phyloP scores from a whole-genome alignment of 345 rosid genomes.

The Linum lewisii region DNA sequence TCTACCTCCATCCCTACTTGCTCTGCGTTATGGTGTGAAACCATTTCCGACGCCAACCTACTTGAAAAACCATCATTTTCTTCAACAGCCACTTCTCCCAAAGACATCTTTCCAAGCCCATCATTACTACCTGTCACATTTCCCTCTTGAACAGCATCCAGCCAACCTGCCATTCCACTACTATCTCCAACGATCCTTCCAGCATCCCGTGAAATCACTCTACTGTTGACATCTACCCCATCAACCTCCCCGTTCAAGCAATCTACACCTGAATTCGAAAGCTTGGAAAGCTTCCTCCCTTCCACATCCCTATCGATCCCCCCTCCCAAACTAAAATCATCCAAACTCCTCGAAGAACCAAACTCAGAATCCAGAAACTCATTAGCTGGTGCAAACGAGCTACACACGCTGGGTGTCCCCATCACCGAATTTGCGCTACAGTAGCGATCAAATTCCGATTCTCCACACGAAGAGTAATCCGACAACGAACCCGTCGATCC shows the following conservation, averaged over 20 bases:
- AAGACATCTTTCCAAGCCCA: constrained; percentile 16
- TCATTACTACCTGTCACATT: constrained; percentile 4
- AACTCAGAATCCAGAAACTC: constrained; percentile 60
- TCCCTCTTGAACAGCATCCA: constrained; percentile 16
- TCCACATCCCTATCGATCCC: constrained; percentile 16
- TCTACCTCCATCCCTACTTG: constrained; percentile 21
- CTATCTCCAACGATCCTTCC: constrained; percentile 1
- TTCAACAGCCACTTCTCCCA: constrained; percentile 13
- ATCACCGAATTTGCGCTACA: constrained; percentile 75
- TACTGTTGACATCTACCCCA: constrained; percentile 4
- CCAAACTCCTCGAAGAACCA: constrained; percentile 48
- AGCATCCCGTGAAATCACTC: constrained; percentile 3
- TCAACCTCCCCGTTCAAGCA: constrained; percentile 13
- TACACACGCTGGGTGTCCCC: constrained; percentile 66
- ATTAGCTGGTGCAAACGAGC: constrained; percentile 40
- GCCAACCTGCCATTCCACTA: constrained; percentile 3
- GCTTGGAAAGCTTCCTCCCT: constrained; percentile 17
- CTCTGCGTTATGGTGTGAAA: constrained; percentile 12
- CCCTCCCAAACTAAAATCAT: constrained; percentile 58
- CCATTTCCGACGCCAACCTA: constrained; percentile 18
- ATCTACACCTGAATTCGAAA: constrained; percentile 20
- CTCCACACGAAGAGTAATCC: constrained; percentile 75
- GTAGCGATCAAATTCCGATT: constrained; percentile 71
- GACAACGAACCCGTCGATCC: constrained; percentile 40
- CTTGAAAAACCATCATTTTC: constrained; percentile 13